Percentiles rank a stretch among this genome's conserved stretches.
Evolutionary conservation across 2,329 filamentous ascomycete species (phyloP).

Genomic region (Aureobasidium leucospermi): DNA sequence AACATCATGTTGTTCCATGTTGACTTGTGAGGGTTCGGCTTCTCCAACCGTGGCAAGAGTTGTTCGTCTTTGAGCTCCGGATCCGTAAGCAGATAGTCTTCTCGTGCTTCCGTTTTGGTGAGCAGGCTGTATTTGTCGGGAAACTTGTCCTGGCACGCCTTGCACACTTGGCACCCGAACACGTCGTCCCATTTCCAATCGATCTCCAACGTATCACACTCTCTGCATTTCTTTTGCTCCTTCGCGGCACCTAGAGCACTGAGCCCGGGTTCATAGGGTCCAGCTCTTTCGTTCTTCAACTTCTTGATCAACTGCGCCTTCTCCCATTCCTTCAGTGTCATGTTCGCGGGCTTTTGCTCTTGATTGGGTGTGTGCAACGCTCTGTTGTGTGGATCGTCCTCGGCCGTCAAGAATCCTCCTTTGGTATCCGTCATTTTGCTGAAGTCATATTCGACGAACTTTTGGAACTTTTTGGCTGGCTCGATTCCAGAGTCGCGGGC

Average conservation of each 20-base stretch:
- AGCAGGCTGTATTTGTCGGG: conserved; percentile 92
- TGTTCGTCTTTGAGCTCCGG: conserved; percentile 86
- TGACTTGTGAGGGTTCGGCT: conserved; percentile 89
- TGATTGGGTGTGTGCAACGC: conserved; percentile 55
- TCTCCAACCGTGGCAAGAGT: conserved; percentile 76
- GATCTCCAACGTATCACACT: conserved; percentile 79
- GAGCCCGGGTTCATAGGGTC: conserved; percentile 84
- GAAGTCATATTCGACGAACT: conserved; percentile 97
- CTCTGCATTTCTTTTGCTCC: conserved; percentile 62
- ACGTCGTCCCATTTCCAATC: conserved; percentile 93
- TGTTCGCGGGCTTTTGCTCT: conserved; percentile 70
- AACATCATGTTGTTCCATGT: conserved; percentile 99
- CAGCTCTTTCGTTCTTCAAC: conserved; percentile 64
- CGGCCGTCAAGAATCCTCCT: conserved; percentile 82
- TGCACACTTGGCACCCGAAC: conserved; percentile 69
- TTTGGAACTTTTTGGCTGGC: conserved; percentile 79
- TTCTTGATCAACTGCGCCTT: conserved; percentile 66
- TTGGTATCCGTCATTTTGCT: conserved; percentile 97
- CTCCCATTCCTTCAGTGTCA: conserved; percentile 92
- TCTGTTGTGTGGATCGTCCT: conserved; percentile 86
- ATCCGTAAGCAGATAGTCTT: conserved; percentile 93
- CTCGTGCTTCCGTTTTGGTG: conserved; percentile 92
- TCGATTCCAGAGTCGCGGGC: conserved; percentile 50
- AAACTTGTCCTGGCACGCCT: conserved; percentile 75
- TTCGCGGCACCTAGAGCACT: conserved; percentile 59